Evolutionary conservation across 371 early-diverging fungal species (phyloP).

Genomic region (Phascolomyces articulosus): DNA sequence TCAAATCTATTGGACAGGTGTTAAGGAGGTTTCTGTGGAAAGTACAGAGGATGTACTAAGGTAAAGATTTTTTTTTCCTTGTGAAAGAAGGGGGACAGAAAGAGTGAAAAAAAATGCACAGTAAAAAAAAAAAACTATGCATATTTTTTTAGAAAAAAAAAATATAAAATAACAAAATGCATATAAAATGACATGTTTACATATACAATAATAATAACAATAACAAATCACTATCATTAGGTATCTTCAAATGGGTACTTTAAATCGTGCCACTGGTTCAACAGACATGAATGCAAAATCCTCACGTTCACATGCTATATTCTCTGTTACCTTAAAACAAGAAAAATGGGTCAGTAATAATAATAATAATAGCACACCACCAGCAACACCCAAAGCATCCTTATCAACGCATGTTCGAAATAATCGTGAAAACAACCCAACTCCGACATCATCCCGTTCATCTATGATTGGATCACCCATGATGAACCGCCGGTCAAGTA

Average conservation of each 20-base stretch:
- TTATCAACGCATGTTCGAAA: not conserved
- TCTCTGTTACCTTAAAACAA: slow-evolving; percentile 86
- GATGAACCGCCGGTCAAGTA: slow-evolving; percentile 26
- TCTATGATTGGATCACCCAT: slow-evolving; percentile 17
- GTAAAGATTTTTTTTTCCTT: slow-evolving; percentile 29
- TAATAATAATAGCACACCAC: not conserved
- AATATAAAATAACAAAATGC: too few species aligned
- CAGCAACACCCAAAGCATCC: slow-evolving; percentile 8
- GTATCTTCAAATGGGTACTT: slow-evolving; percentile 79
- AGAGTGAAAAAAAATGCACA: too few species aligned
- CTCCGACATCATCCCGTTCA: slow-evolving; percentile 23
- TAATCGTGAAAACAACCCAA: slow-evolving; percentile 10
- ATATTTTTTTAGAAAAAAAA: too few species aligned
- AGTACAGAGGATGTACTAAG: slow-evolving; percentile 80
- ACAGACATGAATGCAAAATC: slow-evolving; percentile 98
- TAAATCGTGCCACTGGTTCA: slow-evolving; percentile 88
- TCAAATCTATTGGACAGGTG: slow-evolving; percentile 88
- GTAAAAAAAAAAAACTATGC: not conserved
- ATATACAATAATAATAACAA: not conserved
- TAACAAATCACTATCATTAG: slow-evolving; percentile 15
- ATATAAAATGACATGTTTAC: too few species aligned
- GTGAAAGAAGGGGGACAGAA: not conserved
- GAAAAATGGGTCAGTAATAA: slow-evolving; percentile 54
- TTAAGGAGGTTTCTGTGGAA: slow-evolving; percentile 80
- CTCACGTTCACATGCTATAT: slow-evolving; percentile 98